phyloP scores from a whole-genome alignment of 805 yeast species.

The Myxozyma udenii region DNA sequence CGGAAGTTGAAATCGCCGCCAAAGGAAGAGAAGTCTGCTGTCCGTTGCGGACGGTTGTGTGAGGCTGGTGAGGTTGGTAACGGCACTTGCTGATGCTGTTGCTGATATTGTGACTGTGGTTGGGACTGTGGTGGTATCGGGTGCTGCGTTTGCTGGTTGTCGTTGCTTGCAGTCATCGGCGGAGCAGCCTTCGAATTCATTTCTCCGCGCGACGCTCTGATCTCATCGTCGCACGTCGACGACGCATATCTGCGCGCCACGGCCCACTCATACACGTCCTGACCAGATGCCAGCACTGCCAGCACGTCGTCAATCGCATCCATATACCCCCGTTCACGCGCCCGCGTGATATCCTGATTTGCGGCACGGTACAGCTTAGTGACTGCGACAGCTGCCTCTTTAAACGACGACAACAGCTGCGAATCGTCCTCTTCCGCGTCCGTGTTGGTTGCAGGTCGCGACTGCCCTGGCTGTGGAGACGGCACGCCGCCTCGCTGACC shows the following conservation, averaged over 20 bases:
- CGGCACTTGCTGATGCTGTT: not conserved
- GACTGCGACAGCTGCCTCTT: constrained; percentile 67
- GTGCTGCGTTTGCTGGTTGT: not conserved
- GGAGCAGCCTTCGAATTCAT: not conserved
- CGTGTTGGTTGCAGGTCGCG: not conserved
- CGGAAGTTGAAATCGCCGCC: constrained; percentile 20
- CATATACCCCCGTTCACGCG: constrained; percentile 57
- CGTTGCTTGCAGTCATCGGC: not conserved
- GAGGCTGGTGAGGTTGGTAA: not conserved
- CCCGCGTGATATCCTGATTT: constrained; percentile 49
- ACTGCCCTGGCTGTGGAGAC: constrained; percentile 42
- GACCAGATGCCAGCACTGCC: constrained; percentile 25
- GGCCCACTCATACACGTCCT: constrained; percentile 31
- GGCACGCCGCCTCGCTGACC: too few relatives aligned
- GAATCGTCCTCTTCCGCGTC: constrained; percentile 44
- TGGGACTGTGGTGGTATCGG: not conserved
- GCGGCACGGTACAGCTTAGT: constrained; percentile 64
- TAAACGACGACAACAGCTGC: constrained; percentile 62
- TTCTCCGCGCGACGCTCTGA: not conserved
- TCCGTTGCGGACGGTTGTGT: not conserved
- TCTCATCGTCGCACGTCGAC: constrained; percentile 5
- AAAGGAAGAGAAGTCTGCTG: not conserved
- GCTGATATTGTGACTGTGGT: constrained; percentile 1
- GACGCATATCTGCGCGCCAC: constrained; percentile 12
- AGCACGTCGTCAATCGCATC: constrained; percentile 59